A percentile compares a stretch with the other conserved stretches of the same genome.
These are phyloP conservation scores for Cladorrhinum sp. DNA, from an alignment of 2,329 filamentous ascomycete species.

Conservation along the genomic window DNA sequence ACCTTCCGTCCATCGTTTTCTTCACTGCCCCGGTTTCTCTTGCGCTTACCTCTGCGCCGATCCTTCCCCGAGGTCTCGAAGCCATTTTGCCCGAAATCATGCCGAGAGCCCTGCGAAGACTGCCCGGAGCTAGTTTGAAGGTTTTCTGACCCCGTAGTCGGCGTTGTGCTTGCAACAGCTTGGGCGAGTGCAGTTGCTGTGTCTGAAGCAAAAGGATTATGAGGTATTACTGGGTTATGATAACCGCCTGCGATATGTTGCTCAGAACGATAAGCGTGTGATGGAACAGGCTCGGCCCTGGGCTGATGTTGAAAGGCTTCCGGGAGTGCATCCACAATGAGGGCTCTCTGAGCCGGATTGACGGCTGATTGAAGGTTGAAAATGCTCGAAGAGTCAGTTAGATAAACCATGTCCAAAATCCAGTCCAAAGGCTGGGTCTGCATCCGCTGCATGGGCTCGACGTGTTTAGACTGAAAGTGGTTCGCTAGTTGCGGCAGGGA, in stretches of 20 bases:
- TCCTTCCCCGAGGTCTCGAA: constrained; percentile 19
- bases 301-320: constrained; percentile 29
- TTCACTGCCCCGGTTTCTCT: constrained; percentile 5
- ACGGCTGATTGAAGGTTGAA: constrained; percentile 30
- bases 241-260: neutral
- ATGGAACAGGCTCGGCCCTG: neutral
- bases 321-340: constrained; percentile 41
- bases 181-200: neutral
- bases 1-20: constrained; percentile 8
- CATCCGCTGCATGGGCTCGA: constrained; percentile 28
- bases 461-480: constrained; percentile 50
- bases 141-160: constrained; percentile 7
- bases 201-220: neutral
- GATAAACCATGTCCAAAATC: constrained; percentile 45
- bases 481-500: constrained; percentile 59
- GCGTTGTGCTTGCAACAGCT: constrained; percentile 1
- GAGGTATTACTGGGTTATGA: neutral
- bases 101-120: constrained; percentile 19
- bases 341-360: constrained; percentile 33
- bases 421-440: constrained; percentile 38
- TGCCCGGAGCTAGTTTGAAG: neutral
- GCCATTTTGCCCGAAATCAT: constrained; percentile 10
- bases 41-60: constrained; percentile 16
- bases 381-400: constrained; percentile 37
- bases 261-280: neutral